Evolutionary conservation across 345 rosid species (phyloP).

Genomic region (Erodium maritimum): DNA sequence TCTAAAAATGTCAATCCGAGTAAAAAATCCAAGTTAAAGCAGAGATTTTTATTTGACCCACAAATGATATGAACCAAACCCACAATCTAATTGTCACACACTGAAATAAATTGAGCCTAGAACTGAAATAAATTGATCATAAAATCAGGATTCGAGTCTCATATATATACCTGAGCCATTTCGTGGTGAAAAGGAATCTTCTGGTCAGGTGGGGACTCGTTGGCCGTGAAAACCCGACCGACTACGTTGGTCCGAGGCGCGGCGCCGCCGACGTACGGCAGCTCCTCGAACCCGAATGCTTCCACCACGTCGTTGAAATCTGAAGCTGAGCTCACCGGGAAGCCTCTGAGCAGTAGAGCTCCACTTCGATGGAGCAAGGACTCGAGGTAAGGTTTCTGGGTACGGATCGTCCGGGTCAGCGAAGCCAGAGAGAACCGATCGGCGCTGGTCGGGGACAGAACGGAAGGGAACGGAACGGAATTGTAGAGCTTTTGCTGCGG

Average conservation of each 20-base stretch:
- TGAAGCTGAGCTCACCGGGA: constrained; percentile 40
- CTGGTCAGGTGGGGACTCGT: constrained; percentile 89
- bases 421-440: constrained; percentile 19
- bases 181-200: constrained; percentile 90
- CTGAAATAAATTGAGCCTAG: neutral
- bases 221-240: constrained; percentile 88
- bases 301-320: constrained; percentile 83
- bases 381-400: constrained; percentile 40
- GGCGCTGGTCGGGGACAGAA: constrained; percentile 27
- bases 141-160: neutral
- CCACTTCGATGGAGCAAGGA: constrained; percentile 52
- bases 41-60: neutral
- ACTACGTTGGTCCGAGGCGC: constrained; percentile 72
- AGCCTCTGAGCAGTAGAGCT: constrained; percentile 64
- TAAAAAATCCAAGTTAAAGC: neutral
- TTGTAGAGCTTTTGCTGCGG: constrained; percentile 42
- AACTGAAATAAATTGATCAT: neutral
- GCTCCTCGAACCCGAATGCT: constrained; percentile 78
- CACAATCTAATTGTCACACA: neutral
- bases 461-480: constrained; percentile 44
- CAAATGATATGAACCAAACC: neutral
- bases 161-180: constrained; percentile 62
- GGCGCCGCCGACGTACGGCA: constrained; percentile 82
- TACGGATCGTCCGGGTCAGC: constrained; percentile 26
- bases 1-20: neutral